Conservation (phyloP, 2,329 filamentous ascomycete genomes). For the Pseudogymnoascus sp. region DNA sequence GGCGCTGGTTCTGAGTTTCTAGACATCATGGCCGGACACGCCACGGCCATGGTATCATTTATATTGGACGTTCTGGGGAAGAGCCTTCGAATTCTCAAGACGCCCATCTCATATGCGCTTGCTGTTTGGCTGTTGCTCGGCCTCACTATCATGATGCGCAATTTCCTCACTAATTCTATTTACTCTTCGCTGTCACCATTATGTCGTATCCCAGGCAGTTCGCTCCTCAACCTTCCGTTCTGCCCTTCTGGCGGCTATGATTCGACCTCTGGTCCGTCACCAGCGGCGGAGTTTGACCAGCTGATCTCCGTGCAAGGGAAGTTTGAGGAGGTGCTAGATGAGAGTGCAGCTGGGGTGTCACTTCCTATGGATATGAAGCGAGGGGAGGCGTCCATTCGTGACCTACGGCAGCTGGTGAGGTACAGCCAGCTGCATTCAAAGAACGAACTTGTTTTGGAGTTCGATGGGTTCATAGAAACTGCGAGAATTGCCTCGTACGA, state of each 20-base stretch:
- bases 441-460: constrained; percentile 66
- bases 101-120: constrained; percentile 54
- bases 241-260: constrained; percentile 37
- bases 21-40: constrained; percentile 20
- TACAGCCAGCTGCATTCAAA: constrained; percentile 60
- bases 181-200: constrained; percentile 58
- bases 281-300: constrained; percentile 57
- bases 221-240: constrained; percentile 55
- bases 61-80: constrained; percentile 48
- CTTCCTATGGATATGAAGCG: constrained; percentile 74
- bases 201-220: constrained; percentile 60
- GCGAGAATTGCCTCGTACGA: constrained; percentile 57
- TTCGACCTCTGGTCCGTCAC: constrained; percentile 19
- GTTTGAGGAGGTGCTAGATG: constrained; percentile 68
- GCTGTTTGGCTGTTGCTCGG: constrained; percentile 55
- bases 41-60: constrained; percentile 35
- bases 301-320: constrained; percentile 67
- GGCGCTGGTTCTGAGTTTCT: neutral
- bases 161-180: constrained; percentile 54
- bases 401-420: constrained; percentile 64
- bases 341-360: constrained; percentile 55
- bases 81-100: constrained; percentile 55
- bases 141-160: constrained; percentile 50
- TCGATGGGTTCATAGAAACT: constrained; percentile 67
- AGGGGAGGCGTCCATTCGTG: constrained; percentile 65